phyloP scores from a whole-genome alignment of 345 rosid species.

The Lepidium africanum region DNA sequence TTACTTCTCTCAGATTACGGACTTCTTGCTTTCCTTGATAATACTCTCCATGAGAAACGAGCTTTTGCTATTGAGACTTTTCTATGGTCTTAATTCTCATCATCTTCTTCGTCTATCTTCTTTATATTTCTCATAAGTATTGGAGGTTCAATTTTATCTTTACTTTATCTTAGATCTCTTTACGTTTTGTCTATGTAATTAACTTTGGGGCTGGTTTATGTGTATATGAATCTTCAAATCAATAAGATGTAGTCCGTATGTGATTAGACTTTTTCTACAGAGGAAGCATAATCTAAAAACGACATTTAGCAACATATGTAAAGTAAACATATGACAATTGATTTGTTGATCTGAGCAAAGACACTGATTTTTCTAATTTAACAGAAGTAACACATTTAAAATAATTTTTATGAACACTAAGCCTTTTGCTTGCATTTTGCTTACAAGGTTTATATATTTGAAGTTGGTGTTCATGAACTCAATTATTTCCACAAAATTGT shows the following conservation, averaged over 20 bases:
- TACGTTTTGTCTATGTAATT: background rate
- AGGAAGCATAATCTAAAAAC: background rate
- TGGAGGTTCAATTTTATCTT: background rate
- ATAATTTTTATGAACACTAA: background rate
- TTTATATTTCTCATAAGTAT: no score
- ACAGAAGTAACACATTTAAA: background rate
- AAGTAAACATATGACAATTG: background rate
- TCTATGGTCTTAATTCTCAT: slow-evolving; percentile 39
- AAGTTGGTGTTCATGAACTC: background rate
- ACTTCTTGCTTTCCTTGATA: slow-evolving; percentile 21
- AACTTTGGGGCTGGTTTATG: background rate
- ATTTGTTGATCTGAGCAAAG: background rate
- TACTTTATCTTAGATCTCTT: background rate
- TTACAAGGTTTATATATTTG: background rate
- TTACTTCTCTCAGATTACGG: slow-evolving; percentile 54
- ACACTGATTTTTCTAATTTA: background rate
- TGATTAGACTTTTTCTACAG: background rate
- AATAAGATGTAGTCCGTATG: background rate
- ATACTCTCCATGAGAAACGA: slow-evolving; percentile 46
- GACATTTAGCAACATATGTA: background rate
- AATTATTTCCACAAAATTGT: background rate
- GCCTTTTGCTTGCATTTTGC: background rate
- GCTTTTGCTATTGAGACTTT: slow-evolving; percentile 51
- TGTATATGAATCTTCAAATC: background rate
- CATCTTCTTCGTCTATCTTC: background rate